A percentile compares a stretch with the other conserved stretches of the same genome.
phyloP scores from a whole-genome alignment of 306 rosid genomes.

The Pterocarpus macrocarpus region DNA sequence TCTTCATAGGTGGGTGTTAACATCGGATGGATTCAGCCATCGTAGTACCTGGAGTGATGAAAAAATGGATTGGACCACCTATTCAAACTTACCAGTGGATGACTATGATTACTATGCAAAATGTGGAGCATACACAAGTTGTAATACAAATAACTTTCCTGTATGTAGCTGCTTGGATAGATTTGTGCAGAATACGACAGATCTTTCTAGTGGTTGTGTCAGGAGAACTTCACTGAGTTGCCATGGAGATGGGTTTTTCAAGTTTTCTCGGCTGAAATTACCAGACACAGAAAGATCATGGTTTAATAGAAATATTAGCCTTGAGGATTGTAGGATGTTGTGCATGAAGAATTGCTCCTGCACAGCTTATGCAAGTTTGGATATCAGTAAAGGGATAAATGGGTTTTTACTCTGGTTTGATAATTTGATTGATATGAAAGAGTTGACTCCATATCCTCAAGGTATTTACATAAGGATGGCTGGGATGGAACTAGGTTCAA shows the following conservation, averaged over 20 bases:
- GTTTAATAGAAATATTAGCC: not conserved
- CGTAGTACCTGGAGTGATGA: too few species aligned
- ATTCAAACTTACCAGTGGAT: too few species aligned
- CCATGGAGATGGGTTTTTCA: not conserved
- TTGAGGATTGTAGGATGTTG: not conserved
- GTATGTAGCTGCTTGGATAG: too few species aligned
- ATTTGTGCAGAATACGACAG: too few species aligned
- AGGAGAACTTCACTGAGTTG: not conserved
- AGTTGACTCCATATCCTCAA: not conserved
- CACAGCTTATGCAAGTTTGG: not conserved
- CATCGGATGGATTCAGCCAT: too few species aligned
- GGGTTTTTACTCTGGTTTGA: not conserved
- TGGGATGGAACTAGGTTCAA: not conserved
- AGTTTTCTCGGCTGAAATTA: not conserved
- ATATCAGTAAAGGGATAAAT: too few species aligned
- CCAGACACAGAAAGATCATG: not conserved
- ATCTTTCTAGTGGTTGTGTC: not conserved
- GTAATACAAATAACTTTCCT: not conserved
- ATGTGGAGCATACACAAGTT: not conserved
- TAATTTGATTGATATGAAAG: not conserved
- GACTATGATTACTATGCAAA: not conserved
- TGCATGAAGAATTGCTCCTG: not conserved
- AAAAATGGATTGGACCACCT: too few species aligned
- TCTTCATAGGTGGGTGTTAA: too few species aligned
- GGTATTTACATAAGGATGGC: not conserved